Base-by-base conservation (phyloP, 2,329 filamentous ascomycete genomes). In the Talaromyces sp. region DNA sequence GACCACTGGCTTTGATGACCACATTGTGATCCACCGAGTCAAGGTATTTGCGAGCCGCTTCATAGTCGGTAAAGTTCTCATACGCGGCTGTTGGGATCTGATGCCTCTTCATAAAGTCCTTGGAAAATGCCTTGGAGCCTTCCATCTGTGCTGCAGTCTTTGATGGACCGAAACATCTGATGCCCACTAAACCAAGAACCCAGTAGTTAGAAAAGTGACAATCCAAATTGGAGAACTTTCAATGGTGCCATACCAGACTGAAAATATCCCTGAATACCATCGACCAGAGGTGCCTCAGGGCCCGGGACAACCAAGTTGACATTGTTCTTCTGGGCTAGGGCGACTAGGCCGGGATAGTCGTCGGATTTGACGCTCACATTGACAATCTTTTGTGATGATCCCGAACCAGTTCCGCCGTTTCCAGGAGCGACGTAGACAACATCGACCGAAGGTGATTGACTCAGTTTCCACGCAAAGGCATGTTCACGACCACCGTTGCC, bases 401-500 rank as follows among this genome's bases (percentile, higher is more conserved):
- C 73, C 44, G 75, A 77, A 63, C 86, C 87, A 31, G 92, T 96
- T 63, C 95, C 95, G 68, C 94, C 94, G 77, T 98, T 98, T 65
- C 94, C 94, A 63, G 85, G 85, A 61, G 83, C 83, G 62, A 86
- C 82, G 65, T 77, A 81, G 62, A 98, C 94, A 68, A 87, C 84
- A 70, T 91, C 87, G 64, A 96, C 91, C 53, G 84, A 83, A 50
- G 88, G 82, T 16, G 92, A 96, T 75, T 96, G 89, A 72, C 88
- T 87, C 65, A 98, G 82, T 79, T 96, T 97, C 93, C 93, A 98
- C 50, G 93, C 92, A 65, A 97, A 85, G 54, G 93, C 91, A 78
- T 98, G 92, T 79, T 99, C 95, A 70, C 95, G 88, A 69, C 94
- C 95, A 68, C 95, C 95, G 73, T 94, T 96, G 71, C 95, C 94